phyloP scores from a whole-genome alignment of 1,284 basidiomycete genomes.

The Ustilago lituana region DNA sequence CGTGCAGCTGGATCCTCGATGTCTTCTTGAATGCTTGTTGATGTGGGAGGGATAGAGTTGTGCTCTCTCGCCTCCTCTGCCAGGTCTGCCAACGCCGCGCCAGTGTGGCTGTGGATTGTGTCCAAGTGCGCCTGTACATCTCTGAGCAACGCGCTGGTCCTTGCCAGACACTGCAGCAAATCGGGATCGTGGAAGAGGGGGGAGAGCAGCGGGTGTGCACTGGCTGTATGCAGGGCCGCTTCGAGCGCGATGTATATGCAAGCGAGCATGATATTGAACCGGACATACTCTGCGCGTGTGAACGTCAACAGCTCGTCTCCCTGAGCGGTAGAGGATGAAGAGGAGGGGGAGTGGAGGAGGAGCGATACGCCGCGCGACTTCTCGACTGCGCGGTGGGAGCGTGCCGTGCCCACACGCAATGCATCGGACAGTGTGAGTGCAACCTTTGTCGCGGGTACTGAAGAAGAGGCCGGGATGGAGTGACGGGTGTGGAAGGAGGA shows the following conservation, averaged over 20 bases:
- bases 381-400: conserved; percentile 42
- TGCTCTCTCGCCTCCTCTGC: conserved; percentile 15
- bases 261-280: conserved; percentile 50
- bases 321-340: background rate
- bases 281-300: conserved; percentile 44
- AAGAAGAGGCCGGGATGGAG: background rate
- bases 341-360: conserved; percentile 24
- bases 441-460: background rate
- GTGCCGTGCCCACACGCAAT: conserved; percentile 33
- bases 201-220: background rate
- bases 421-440: conserved; percentile 23
- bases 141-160: conserved; percentile 5
- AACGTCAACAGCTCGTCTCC: conserved; percentile 12
- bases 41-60: background rate
- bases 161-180: conserved; percentile 20
- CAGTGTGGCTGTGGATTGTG: conserved; percentile 14
- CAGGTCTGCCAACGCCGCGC: conserved; percentile 20
- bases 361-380: conserved; percentile 38
- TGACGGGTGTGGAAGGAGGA: conserved; percentile 1
- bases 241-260: conserved; percentile 45
- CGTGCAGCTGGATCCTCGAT: background rate
- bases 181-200: conserved; percentile 8
- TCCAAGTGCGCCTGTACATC: conserved; percentile 39
- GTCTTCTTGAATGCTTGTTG: background rate
- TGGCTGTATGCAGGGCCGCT: background rate